Percentiles rank a stretch among this genome's conserved stretches.
These are phyloP conservation scores for Phytophthora chlamydospora DNA, from an alignment of 352 stramenopile genomes.

Conservation along the genomic window DNA sequence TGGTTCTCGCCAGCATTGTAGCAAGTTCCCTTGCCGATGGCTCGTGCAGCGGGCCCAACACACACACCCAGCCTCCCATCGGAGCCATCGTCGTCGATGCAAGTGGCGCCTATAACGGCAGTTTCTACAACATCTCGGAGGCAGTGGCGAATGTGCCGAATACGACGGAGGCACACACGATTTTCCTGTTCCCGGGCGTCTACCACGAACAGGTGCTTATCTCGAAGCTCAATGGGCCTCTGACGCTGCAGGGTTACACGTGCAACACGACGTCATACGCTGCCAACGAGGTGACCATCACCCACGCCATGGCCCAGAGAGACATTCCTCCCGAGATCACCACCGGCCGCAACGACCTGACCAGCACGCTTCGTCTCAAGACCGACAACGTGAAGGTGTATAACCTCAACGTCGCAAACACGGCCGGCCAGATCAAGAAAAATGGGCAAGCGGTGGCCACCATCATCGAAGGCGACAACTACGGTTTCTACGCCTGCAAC, in stretches of 20 bases:
- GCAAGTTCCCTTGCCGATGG: not conserved
- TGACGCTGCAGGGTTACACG: conserved; percentile 24
- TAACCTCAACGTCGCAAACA: conserved; percentile 21
- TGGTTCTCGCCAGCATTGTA: conserved; percentile 5
- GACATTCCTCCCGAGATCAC: conserved; percentile 10
- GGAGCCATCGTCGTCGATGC: conserved; percentile 24
- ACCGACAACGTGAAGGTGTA: conserved; percentile 16
- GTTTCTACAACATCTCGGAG: conserved; percentile 8
- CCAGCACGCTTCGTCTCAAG: conserved; percentile 18
- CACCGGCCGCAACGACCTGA: conserved; percentile 14
- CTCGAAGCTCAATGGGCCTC: not conserved
- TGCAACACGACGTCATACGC: conserved; percentile 20
- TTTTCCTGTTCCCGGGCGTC: conserved; percentile 22
- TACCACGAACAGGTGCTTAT: conserved; percentile 18
- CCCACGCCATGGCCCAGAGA: conserved; percentile 7
- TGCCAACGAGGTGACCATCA: conserved; percentile 21
- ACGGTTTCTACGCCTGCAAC: conserved; percentile 21
- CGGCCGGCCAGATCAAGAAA: conserved; percentile 5
- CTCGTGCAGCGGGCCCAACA: conserved; percentile 1
- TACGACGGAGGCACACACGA: conserved; percentile 9
- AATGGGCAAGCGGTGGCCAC: conserved; percentile 14
- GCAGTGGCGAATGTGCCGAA: conserved; percentile 8
- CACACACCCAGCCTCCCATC: not conserved
- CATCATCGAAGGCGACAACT: conserved; percentile 15
- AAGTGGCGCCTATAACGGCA: not conserved